These are phyloP conservation scores for Camellia lanceoleosa DNA, from an alignment of 148 eudicot genomes.

Conservation along the genomic window DNA sequence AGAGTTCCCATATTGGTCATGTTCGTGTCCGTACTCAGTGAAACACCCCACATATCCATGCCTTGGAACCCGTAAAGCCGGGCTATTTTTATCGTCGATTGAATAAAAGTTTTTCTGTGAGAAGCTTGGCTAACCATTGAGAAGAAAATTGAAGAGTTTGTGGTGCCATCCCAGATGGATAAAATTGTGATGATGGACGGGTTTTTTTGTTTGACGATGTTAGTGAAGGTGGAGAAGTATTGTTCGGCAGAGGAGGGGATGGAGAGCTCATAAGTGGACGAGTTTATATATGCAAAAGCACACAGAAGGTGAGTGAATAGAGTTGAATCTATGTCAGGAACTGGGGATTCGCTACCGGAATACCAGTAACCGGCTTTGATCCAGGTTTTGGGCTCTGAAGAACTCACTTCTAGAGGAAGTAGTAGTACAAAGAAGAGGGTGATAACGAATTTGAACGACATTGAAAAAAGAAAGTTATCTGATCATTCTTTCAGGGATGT, in stretches of 20 bases:
- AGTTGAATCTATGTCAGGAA: slow-evolving; percentile 29
- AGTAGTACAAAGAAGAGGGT: not conserved
- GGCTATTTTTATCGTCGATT: slow-evolving; percentile 35
- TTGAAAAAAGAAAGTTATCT: not conserved
- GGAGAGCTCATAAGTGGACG: slow-evolving; percentile 20
- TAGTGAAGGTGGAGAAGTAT: slow-evolving; percentile 25
- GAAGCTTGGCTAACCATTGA: slow-evolving; percentile 21
- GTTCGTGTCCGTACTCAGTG: slow-evolving; percentile 14
- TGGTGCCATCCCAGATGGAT: slow-evolving; percentile 18
- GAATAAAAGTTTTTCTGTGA: slow-evolving; percentile 29
- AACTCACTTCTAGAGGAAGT: not conserved
- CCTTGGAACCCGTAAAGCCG: slow-evolving; percentile 35
- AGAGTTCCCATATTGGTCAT: slow-evolving; percentile 28
- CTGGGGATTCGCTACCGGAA: slow-evolving; percentile 21
- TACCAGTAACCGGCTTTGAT: slow-evolving; percentile 31
- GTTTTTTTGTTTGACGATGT: slow-evolving; percentile 17
- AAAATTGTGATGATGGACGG: slow-evolving; percentile 25
- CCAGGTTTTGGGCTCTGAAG: slow-evolving; percentile 14
- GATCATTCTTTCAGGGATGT: not conserved
- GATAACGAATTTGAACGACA: slow-evolving; percentile 3
- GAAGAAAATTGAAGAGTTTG: slow-evolving; percentile 12
- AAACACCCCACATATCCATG: slow-evolving; percentile 23
- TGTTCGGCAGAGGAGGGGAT: slow-evolving; percentile 17
- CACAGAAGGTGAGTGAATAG: slow-evolving; percentile 32
- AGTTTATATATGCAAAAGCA: slow-evolving; percentile 26